Base-by-base conservation (phyloP, 371 early-diverging fungal species). In the Rhizopus sp. region DNA sequence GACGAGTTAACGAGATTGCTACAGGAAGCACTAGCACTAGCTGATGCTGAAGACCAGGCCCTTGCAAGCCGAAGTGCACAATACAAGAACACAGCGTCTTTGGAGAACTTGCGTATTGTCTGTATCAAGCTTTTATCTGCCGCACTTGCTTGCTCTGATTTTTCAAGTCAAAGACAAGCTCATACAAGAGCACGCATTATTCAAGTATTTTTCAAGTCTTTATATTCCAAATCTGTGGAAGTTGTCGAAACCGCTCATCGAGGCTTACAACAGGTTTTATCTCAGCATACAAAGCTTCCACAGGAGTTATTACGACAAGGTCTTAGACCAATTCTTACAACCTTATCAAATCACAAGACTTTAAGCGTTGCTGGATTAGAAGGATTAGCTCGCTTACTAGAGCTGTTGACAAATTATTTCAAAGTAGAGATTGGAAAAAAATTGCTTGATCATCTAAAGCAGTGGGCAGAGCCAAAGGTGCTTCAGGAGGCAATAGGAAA, bases 401-500 rank as follows among this genome's bases (percentile, higher is more conserved):
- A 96, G 66, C 81, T 99, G 0, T 64, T 99, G 62, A 94, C 94
- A 34, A 95, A 91, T 71, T 99, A 98, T 69, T 99, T 99, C 76
- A 99, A 98, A 70, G 95, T 94, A 8, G 98, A 99, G 65, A 96
- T 99, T 50, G 99, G 99, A 30, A 89, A 88, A 57, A 97, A 98
- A 78, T 74, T 99, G 30, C 63, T 99, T 39, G 99, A 99, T 63
- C 97, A 99, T 67, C 63, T 99, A 53, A 84, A 87, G 29, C 85
- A 86, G 50, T 97, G 97, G 97, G 96, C 97, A 7, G 91, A 89
- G 29, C 94, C 94, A 3, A 74, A 78, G 29, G 82, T 90, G 44
- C 68, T 97, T 13, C 88, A 91, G 51, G 90, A 91, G 16, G 87
- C 88, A 3, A 83, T 95, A 0, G 88, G 84, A 8, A 86, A 87